Conservation (phyloP, 2,329 filamentous ascomycete species). For the Cladosporium halotolerans region DNA sequence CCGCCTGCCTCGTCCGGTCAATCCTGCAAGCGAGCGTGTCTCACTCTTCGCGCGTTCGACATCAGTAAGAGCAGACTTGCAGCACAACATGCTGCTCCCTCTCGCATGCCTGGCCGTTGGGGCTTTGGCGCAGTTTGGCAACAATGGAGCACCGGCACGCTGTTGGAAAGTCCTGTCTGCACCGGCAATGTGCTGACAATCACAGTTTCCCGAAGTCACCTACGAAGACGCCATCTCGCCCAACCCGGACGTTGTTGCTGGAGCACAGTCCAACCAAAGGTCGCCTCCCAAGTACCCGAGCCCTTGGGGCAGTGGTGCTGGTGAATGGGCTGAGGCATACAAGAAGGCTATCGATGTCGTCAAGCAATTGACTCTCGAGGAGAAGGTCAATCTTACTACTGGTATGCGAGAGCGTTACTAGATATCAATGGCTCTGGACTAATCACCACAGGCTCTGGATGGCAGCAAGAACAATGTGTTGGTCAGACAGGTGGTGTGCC, state of each 20-base stretch:
- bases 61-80: not conserved
- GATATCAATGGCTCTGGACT: constrained; percentile 13
- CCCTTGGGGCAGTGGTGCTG: constrained; percentile 33
- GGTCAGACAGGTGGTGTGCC: constrained; percentile 67
- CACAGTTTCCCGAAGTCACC: constrained; percentile 21
- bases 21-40: constrained; percentile 1
- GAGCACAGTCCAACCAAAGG: constrained; percentile 20
- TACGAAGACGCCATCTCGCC: constrained; percentile 23
- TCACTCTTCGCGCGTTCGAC: not conserved
- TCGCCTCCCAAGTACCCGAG: constrained; percentile 25
- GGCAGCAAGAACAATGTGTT: constrained; percentile 63
- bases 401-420: constrained; percentile 27
- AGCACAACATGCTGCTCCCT: constrained; percentile 7
- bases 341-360: constrained; percentile 27
- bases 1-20: not conserved
- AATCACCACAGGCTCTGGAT: constrained; percentile 46
- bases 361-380: constrained; percentile 27
- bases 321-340: constrained; percentile 38
- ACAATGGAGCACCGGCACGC: constrained; percentile 12
- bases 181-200: constrained; percentile 3
- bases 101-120: constrained; percentile 7
- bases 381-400: constrained; percentile 32
- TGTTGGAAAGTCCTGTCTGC: constrained; percentile 6
- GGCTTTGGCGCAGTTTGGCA: constrained; percentile 10
- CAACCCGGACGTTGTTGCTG: constrained; percentile 21